These are phyloP conservation scores for Castanea crenata DNA, from an alignment of 306 rosid species.

Conservation along the genomic window DNA sequence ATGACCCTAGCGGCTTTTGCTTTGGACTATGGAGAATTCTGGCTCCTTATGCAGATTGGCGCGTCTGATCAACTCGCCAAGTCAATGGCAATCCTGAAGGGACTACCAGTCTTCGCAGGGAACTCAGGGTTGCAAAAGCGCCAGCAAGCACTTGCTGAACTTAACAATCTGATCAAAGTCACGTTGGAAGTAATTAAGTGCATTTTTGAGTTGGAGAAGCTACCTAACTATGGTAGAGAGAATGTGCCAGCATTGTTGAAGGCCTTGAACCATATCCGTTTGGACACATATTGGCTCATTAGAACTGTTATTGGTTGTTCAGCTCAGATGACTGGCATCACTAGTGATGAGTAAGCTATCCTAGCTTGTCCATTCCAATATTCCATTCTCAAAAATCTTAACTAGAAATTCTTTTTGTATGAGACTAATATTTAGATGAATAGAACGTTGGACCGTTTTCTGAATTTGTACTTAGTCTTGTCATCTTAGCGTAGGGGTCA, in stretches of 20 bases:
- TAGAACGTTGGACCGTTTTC: neutral
- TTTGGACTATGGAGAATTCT: conserved; percentile 43
- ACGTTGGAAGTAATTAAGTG: conserved; percentile 28
- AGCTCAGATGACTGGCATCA: conserved; percentile 28
- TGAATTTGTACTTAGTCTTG: neutral
- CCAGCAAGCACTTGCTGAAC: conserved; percentile 19
- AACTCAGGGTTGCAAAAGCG: conserved; percentile 21
- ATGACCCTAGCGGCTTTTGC: conserved; percentile 49
- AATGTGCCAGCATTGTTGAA: conserved; percentile 32
- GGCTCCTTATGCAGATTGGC: conserved; percentile 34
- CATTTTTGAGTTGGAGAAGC: conserved; percentile 31
- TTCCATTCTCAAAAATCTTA: too few species aligned
- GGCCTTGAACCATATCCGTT: conserved; percentile 27
- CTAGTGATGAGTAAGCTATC: conserved; percentile 33
- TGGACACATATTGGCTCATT: conserved; percentile 42
- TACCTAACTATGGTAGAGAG: conserved; percentile 15
- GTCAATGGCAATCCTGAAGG: conserved; percentile 32
- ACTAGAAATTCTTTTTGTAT: neutral
- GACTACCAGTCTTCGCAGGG: conserved; percentile 29
- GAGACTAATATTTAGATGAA: neutral
- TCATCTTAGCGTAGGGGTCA: neutral
- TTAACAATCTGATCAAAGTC: conserved; percentile 29
- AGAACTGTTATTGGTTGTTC: conserved; percentile 37
- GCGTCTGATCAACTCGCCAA: conserved; percentile 34
- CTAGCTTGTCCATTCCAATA: neutral